Percentiles rank a stretch among this genome's conserved stretches.
phyloP scores from a whole-genome alignment of 2,329 filamentous ascomycete species.

The Canariomyces notabilis region DNA sequence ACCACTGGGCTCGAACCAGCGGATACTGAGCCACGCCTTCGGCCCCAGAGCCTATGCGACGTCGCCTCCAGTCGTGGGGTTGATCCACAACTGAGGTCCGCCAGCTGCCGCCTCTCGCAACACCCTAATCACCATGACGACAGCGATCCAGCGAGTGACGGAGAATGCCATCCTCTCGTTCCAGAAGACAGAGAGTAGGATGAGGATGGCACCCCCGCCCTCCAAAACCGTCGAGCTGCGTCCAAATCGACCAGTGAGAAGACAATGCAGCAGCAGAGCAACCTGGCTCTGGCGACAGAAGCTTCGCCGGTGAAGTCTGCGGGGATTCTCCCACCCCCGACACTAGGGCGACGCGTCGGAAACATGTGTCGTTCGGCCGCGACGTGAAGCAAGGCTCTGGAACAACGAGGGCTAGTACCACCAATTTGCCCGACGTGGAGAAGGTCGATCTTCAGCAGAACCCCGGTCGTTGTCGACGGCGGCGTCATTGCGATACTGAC shows the following conservation, averaged over 20 bases:
- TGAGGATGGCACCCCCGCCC: no score
- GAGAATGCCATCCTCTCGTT: slow-evolving; percentile 1
- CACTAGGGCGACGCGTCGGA: background rate
- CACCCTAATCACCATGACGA: slow-evolving; percentile 5
- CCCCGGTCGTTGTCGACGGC: slow-evolving; percentile 15
- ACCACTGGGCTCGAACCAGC: no score
- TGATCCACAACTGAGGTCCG: slow-evolving; percentile 4
- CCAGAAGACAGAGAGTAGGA: background rate
- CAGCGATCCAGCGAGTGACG: slow-evolving; percentile 5
- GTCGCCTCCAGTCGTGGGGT: slow-evolving; percentile 7
- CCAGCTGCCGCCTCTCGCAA: slow-evolving; percentile 9
- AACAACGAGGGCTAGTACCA: no score
- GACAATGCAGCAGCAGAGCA: no score
- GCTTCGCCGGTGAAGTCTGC: no score
- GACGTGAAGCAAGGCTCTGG: no score
- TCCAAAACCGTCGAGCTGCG: no score
- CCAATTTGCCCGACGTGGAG: background rate
- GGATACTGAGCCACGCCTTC: no score
- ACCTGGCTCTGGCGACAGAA: no score
- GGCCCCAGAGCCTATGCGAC: slow-evolving; percentile 2
- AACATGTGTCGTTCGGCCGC: slow-evolving; percentile 1
- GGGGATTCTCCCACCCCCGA: background rate
- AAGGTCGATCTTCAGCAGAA: slow-evolving; percentile 3
- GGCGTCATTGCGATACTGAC: slow-evolving; percentile 9
- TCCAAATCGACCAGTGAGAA: background rate